Percentiles rank a stretch among this genome's conserved stretches.
phyloP scores from a whole-genome alignment of 75 land plant genomes.

The Isoetes taiwanensis region DNA sequence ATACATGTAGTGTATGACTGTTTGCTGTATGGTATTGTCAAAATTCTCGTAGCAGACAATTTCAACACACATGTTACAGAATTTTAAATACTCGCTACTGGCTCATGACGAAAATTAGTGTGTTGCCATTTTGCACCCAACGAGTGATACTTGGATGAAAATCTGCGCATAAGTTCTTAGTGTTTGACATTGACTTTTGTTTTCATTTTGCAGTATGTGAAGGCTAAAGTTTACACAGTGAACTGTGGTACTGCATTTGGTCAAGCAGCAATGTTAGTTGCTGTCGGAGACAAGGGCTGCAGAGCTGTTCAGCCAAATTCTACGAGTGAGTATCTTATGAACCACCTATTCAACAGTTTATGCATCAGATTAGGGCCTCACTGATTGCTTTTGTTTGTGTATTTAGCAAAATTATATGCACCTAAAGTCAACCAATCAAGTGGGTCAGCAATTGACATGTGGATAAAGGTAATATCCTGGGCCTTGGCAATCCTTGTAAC shows the following conservation, averaged over 20 bases:
- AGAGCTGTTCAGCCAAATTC: conserved; percentile 67
- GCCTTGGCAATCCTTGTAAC: background rate
- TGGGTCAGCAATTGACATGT: conserved; percentile 83
- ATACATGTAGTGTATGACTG: too few relatives aligned
- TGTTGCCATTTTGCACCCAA: too few relatives aligned
- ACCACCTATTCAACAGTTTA: background rate
- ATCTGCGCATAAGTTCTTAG: background rate
- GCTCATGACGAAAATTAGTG: too few relatives aligned
- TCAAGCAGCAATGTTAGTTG: conserved; percentile 87
- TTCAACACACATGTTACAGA: background rate
- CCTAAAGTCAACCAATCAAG: conserved; percentile 71
- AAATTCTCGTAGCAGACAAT: background rate
- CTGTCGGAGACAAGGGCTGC: conserved; percentile 65
- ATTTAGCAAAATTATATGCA: conserved; percentile 63
- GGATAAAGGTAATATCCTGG: conserved; percentile 46
- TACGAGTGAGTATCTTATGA: conserved; percentile 31
- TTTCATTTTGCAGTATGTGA: conserved; percentile 31
- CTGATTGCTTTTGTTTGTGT: too few relatives aligned
- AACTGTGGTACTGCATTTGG: conserved; percentile 79
- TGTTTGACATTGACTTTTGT: background rate
- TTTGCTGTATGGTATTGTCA: too few relatives aligned
- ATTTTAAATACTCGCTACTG: too few relatives aligned
- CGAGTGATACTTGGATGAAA: too few relatives aligned
- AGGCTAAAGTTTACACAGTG: conserved; percentile 62
- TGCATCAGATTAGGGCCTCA: too few relatives aligned